These are phyloP conservation scores for Helianthus tuberosus DNA, from an alignment of 129 eudicot species.

Conservation along the genomic window DNA sequence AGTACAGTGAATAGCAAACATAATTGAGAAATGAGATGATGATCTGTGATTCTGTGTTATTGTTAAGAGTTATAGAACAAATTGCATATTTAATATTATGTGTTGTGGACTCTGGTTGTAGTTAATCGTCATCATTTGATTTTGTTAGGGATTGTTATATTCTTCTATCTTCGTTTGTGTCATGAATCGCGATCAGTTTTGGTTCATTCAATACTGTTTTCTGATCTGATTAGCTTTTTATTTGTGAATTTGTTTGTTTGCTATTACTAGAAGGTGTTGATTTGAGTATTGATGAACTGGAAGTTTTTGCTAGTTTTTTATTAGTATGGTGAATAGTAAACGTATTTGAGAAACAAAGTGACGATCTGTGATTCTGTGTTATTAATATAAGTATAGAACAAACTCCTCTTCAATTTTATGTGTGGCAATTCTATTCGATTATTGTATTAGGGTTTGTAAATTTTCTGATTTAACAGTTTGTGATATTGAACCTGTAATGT, in stretches of 20 bases:
- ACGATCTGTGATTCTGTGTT: neutral
- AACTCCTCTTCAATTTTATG: conserved; percentile 5
- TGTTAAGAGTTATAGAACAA: neutral
- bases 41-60: neutral
- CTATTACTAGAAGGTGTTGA: conserved; percentile 5
- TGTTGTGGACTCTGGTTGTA: conserved; percentile 1
- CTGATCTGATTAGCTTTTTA: conserved; percentile 4
- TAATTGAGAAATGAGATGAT: neutral
- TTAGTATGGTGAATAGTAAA: conserved; percentile 1
- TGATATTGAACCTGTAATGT: neutral
- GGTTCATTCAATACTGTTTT: conserved; percentile 5
- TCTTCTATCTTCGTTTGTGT: no score
- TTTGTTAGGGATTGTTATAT: neutral
- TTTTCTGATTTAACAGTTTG: neutral
- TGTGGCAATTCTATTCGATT: neutral
- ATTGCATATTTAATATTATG: neutral
- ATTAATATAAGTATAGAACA: neutral
- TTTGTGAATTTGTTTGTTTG: conserved; percentile 9
- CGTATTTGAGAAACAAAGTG: neutral
- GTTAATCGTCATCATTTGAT: neutral
- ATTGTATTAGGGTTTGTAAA: neutral
- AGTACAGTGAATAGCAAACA: neutral
- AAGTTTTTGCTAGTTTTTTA: neutral
- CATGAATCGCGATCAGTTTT: conserved; percentile 14
- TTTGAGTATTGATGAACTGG: neutral